A percentile compares a stretch with the other conserved stretches of the same genome.
These are phyloP conservation scores for Oenanthe javanica DNA, from an alignment of 140 eudicot genomes.

Conservation along the genomic window DNA sequence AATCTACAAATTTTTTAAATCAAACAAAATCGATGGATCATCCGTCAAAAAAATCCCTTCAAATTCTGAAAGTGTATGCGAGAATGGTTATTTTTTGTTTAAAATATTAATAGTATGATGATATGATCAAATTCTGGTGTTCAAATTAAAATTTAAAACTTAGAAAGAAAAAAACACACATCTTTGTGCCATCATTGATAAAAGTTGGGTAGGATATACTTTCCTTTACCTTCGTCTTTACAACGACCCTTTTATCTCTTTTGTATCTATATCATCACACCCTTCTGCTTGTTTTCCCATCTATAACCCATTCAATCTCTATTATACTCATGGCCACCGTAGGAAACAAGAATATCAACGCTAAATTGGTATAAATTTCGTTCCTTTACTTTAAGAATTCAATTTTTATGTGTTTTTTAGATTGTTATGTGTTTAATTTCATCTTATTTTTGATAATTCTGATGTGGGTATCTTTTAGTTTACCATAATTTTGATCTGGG, in stretches of 20 bases:
- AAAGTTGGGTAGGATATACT: slow-evolving; percentile 1
- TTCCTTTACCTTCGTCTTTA: not conserved
- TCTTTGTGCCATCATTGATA: not conserved
- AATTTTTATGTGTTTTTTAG: not conserved
- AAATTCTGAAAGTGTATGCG: too few relatives aligned
- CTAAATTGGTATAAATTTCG: slow-evolving; percentile 30
- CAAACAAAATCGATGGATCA: too few relatives aligned
- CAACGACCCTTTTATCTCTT: slow-evolving; percentile 1
- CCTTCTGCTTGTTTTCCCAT: not conserved
- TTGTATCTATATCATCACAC: not conserved
- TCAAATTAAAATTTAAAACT: too few relatives aligned
- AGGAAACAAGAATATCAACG: slow-evolving; percentile 43
- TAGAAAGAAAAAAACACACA: too few relatives aligned
- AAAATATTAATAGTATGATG: too few relatives aligned
- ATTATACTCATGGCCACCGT: slow-evolving; percentile 22
- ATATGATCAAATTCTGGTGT: too few relatives aligned
- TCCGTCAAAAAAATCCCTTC: too few relatives aligned
- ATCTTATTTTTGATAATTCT: not conserved
- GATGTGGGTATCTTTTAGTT: slow-evolving; percentile 6
- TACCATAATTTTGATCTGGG: slow-evolving; percentile 1
- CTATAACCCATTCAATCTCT: not conserved
- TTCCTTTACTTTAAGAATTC: not conserved
- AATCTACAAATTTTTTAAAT: too few relatives aligned
- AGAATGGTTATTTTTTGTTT: too few relatives aligned
- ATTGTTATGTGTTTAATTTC: not conserved